Evolutionary conservation across 1,139 yeast genomes (phyloP).

Genomic region (Maudiozyma humilis): DNA sequence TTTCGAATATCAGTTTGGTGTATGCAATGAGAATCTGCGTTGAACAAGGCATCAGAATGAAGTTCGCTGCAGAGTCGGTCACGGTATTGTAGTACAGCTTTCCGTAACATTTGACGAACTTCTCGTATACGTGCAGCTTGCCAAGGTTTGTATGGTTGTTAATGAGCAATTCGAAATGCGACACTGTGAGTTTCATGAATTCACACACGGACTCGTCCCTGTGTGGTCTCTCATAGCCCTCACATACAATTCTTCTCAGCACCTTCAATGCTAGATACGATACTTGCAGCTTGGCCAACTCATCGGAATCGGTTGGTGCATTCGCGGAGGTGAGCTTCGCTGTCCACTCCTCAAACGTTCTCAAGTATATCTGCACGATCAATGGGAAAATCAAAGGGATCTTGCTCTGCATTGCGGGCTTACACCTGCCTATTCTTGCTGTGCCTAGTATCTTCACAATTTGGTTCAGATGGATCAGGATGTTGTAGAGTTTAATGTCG

Average conservation of each 20-base stretch:
- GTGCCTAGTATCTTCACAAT: constrained; percentile 63
- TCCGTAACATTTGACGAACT: constrained; percentile 66
- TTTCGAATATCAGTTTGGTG: constrained; percentile 50
- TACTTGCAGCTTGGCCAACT: constrained; percentile 42
- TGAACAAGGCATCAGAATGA: constrained; percentile 60
- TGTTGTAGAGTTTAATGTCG: constrained; percentile 48
- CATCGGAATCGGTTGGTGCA: constrained; percentile 21
- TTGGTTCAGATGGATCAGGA: constrained; percentile 63
- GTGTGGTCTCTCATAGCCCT: constrained; percentile 67
- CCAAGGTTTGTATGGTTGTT: constrained; percentile 45
- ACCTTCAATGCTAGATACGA: constrained; percentile 73
- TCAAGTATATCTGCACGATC: constrained; percentile 50
- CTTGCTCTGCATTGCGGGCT: constrained; percentile 68
- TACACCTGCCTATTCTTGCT: constrained; percentile 75
- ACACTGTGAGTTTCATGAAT: constrained; percentile 49
- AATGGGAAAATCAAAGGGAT: constrained; percentile 55
- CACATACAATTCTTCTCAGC: constrained; percentile 63
- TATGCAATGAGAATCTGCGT: constrained; percentile 51
- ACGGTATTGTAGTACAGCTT: constrained; percentile 56
- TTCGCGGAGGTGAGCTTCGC: constrained; percentile 14
- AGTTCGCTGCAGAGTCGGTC: constrained; percentile 49
- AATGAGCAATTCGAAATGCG: constrained; percentile 53
- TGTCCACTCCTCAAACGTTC: constrained; percentile 59
- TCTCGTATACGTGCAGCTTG: constrained; percentile 49
- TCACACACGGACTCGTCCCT: constrained; percentile 47